Conservation (phyloP, 345 rosid species). For the Populus alba region DNA sequence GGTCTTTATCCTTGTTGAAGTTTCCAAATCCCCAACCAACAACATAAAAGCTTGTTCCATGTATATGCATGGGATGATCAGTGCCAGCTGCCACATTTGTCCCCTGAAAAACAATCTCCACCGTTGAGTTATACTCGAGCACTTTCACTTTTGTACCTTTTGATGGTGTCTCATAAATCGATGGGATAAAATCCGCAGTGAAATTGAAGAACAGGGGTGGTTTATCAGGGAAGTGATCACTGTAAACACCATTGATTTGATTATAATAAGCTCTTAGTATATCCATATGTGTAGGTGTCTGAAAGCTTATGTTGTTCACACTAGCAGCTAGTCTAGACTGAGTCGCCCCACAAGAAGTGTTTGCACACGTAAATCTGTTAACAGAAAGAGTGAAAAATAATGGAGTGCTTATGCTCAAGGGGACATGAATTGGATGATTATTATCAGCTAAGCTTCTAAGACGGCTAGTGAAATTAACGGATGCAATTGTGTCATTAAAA, state of each 20-base stretch:
- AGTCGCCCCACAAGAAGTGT: conserved; percentile 28
- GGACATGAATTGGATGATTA: conserved; percentile 36
- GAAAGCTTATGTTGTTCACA: conserved; percentile 45
- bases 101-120: conserved; percentile 39
- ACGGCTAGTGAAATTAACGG: conserved; percentile 19
- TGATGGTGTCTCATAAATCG: conserved; percentile 38
- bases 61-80: conserved; percentile 43
- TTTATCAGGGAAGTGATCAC: conserved; percentile 42
- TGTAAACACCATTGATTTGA: conserved; percentile 20
- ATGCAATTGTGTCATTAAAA: conserved; percentile 34
- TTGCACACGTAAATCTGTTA: conserved; percentile 31
- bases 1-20: conserved; percentile 27
- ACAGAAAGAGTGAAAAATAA: conserved; percentile 40
- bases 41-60: conserved; percentile 32
- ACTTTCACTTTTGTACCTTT: conserved; percentile 36
- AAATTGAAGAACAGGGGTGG: conserved; percentile 46
- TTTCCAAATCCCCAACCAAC: conserved; percentile 23
- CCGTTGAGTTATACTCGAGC: conserved; percentile 23
- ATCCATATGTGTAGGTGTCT: conserved; percentile 19
- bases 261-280: conserved; percentile 48
- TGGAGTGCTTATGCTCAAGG: conserved; percentile 24
- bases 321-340: conserved; percentile 36
- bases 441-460: conserved; percentile 24
- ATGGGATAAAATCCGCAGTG: conserved; percentile 29
- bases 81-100: conserved; percentile 29